Evolutionary conservation across 257 asterid species (phyloP).

Genomic region (Capsicum rhomboideum): DNA sequence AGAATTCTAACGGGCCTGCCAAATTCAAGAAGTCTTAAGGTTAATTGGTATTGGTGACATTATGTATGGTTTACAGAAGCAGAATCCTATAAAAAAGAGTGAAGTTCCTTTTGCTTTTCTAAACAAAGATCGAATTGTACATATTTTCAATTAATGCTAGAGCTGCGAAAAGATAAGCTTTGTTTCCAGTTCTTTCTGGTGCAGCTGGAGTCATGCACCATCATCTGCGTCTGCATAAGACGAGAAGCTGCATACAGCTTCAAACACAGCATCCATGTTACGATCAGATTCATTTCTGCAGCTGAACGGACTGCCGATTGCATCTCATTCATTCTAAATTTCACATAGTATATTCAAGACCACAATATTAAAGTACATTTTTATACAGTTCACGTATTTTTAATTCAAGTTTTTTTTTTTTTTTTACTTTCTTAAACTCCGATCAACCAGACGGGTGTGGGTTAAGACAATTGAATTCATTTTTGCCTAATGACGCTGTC

Average conservation of each 20-base stretch:
- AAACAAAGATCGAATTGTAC: neutral
- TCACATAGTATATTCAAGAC: too few relatives aligned
- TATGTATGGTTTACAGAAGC: neutral
- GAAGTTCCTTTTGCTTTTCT: neutral
- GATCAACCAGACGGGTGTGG: too few relatives aligned
- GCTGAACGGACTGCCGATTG: neutral
- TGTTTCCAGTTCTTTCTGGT: neutral
- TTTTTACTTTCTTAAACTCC: too few relatives aligned
- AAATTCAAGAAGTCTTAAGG: neutral
- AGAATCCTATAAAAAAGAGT: neutral
- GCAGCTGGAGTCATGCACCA: neutral
- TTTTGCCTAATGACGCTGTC: too few relatives aligned
- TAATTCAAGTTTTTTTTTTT: too few relatives aligned
- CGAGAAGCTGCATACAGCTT: neutral
- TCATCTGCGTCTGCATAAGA: neutral
- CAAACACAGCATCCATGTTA: neutral
- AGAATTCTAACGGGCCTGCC: neutral
- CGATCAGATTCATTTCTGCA: neutral
- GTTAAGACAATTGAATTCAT: too few relatives aligned
- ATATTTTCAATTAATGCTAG: neutral
- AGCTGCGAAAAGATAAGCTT: neutral
- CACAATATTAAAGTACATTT: too few relatives aligned
- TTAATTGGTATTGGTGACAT: neutral
- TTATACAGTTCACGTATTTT: too few relatives aligned
- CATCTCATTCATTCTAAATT: too few relatives aligned